Percentiles rank a stretch among this genome's conserved stretches.
Evolutionary conservation across 768 basidiomycete genomes (phyloP).

Genomic region (Phlegmacium glaucopus): DNA sequence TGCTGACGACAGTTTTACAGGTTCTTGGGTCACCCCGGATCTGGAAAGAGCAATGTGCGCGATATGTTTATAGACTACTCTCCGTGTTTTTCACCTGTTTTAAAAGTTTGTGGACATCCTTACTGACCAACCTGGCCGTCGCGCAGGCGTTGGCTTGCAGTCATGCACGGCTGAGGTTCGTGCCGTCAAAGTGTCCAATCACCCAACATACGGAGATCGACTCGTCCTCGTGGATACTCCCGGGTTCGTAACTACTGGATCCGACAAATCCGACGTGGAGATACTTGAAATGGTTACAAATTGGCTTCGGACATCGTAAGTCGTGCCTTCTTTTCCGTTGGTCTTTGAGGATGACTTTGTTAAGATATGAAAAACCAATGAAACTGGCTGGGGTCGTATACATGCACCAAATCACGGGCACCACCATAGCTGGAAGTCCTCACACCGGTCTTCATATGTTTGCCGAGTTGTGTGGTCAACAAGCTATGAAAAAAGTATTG

Average conservation of each 20-base stretch:
- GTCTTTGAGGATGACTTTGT: not conserved
- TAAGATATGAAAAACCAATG: not conserved
- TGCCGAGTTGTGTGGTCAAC: conserved; percentile 40
- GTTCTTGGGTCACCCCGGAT: not conserved
- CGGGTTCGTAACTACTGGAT: no score
- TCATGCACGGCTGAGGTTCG: not conserved
- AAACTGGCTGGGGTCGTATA: conserved; percentile 39
- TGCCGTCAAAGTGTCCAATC: not conserved
- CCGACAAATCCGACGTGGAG: not conserved
- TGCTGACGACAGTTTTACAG: no score
- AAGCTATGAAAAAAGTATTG: conserved; percentile 39
- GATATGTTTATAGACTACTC: not conserved
- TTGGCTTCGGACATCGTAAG: not conserved
- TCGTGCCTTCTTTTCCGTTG: not conserved
- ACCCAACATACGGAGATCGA: not conserved
- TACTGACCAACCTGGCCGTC: not conserved
- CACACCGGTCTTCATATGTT: conserved; percentile 43
- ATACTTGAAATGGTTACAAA: not conserved
- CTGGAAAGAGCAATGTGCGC: not conserved
- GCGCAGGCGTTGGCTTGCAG: not conserved
- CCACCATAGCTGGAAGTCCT: conserved; percentile 36
- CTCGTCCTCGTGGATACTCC: not conserved
- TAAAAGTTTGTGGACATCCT: not conserved
- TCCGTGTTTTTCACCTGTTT: not conserved
- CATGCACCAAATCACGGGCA: conserved; percentile 39